These are phyloP conservation scores for Aspergillus hancockii DNA, from an alignment of 495 filamentous ascomycete genomes.

Conservation along the genomic window DNA sequence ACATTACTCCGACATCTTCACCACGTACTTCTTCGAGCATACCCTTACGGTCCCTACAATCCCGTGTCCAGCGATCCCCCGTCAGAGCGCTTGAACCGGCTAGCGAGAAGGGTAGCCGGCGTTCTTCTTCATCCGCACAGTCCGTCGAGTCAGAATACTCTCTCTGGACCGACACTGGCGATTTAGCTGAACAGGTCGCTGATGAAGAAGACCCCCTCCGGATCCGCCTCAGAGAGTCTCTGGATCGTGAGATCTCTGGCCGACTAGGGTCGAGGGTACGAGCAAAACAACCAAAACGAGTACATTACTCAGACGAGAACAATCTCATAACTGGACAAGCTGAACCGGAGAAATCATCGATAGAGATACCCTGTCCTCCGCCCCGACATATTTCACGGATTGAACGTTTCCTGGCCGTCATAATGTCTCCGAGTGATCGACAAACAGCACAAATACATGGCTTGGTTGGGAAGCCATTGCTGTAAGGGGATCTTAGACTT, in stretches of 20 bases:
- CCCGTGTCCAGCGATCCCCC: constrained; percentile 35
- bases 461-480: constrained; percentile 89
- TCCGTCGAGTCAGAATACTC: constrained; percentile 74
- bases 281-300: constrained; percentile 48
- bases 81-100: constrained; percentile 39
- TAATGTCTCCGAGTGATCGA: constrained; percentile 79
- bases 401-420: constrained; percentile 69
- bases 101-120: constrained; percentile 52
- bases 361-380: constrained; percentile 72
- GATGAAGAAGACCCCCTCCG: constrained; percentile 78
- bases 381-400: constrained; percentile 60
- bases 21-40: constrained; percentile 52
- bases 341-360: constrained; percentile 74
- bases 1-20: constrained; percentile 58
- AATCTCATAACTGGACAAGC: constrained; percentile 47
- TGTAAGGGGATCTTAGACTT: constrained; percentile 55
- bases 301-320: constrained; percentile 47
- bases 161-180: constrained; percentile 88
- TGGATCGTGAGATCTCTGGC: constrained; percentile 55
- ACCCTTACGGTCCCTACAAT: constrained; percentile 56
- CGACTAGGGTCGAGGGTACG: constrained; percentile 28
- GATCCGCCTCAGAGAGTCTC: constrained; percentile 60
- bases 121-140: constrained; percentile 56
- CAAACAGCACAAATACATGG: constrained; percentile 74
- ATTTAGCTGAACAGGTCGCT: constrained; percentile 85